Evolutionary conservation across 2,329 filamentous ascomycete genomes (phyloP).

Genomic region (Diaporthe longicolla): DNA sequence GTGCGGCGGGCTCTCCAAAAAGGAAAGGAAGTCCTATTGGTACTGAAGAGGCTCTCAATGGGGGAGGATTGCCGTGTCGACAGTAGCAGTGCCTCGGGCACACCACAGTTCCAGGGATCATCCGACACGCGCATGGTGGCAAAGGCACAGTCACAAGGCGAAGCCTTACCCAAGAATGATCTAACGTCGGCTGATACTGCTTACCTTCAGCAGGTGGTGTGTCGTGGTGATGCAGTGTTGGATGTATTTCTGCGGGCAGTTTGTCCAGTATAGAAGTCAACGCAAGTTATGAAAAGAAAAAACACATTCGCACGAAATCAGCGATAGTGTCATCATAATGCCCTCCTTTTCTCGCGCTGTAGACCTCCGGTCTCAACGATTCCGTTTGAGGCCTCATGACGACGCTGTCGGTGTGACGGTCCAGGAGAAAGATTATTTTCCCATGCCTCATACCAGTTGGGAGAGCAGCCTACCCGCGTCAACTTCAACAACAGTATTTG

Average conservation of each 20-base stretch:
- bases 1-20: constrained; percentile 17
- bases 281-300: too few species aligned
- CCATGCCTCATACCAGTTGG: neutral
- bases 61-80: neutral
- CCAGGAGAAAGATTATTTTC: neutral
- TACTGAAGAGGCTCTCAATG: neutral
- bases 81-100: neutral
- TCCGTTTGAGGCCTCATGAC: neutral
- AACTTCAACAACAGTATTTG: too few species aligned
- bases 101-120: neutral
- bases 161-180: neutral
- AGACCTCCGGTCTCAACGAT: too few species aligned
- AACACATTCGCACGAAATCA: too few species aligned
- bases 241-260: neutral
- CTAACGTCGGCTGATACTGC: neutral
- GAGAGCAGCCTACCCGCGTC: too few species aligned
- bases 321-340: too few species aligned
- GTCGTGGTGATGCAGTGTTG: neutral
- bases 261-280: neutral
- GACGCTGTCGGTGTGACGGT: neutral
- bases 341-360: too few species aligned
- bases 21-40: neutral
- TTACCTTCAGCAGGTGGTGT: constrained; percentile 5
- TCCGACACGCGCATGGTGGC: too few species aligned
- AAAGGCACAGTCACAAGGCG: neutral